Conservation (phyloP, 2,329 filamentous ascomycete genomes). For the Cladophialophora exuberans region DNA sequence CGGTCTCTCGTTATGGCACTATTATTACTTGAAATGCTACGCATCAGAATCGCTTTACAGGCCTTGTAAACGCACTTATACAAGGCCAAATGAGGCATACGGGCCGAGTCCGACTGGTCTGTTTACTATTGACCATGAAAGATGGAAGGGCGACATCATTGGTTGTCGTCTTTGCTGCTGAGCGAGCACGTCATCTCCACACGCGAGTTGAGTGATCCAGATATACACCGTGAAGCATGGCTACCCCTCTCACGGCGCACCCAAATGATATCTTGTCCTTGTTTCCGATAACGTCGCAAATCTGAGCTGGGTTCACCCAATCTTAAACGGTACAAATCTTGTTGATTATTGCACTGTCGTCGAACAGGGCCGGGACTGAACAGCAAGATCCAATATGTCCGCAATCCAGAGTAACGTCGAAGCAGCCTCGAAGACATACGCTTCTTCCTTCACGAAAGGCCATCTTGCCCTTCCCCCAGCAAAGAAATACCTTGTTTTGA, state of each 20-base stretch:
- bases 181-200: conserved; percentile 15
- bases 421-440: conserved; percentile 61
- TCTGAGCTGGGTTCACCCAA: not conserved
- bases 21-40: no score
- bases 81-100: not conserved
- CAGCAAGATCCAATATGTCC: conserved; percentile 38
- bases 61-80: no score
- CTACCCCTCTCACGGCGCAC: conserved; percentile 7
- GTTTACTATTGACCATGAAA: conserved; percentile 33
- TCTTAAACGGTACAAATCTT: not conserved
- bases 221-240: not conserved
- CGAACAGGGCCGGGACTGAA: not conserved
- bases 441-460: conserved; percentile 65
- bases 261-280: not conserved
- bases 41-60: no score
- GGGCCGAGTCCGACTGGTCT: not conserved
- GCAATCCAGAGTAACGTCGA: conserved; percentile 60
- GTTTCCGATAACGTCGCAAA: not conserved
- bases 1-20: no score
- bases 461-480: conserved; percentile 69
- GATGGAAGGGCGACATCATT: not conserved
- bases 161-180: not conserved
- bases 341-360: not conserved
- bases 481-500: conserved; percentile 70
- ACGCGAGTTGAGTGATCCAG: not conserved